Conservation (phyloP, 305 asterid species). For the Fraxinus baroniana region DNA sequence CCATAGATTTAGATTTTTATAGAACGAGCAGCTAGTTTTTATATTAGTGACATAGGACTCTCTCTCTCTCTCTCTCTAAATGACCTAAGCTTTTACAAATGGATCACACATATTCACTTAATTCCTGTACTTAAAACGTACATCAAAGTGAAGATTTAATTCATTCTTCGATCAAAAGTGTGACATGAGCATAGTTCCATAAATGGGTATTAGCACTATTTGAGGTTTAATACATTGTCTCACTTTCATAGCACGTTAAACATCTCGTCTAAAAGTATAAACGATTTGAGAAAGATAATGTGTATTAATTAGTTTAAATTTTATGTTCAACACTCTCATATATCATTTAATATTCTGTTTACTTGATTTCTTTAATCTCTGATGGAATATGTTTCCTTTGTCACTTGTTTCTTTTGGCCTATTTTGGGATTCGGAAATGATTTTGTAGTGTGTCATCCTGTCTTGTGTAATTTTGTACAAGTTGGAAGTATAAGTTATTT, state of each 20-base stretch:
- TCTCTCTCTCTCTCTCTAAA: not conserved
- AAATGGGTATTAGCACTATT: not conserved
- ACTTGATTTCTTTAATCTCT: conserved; percentile 21
- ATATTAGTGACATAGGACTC: not conserved
- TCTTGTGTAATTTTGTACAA: conserved; percentile 19
- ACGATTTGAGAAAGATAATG: not conserved
- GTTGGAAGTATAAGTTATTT: not conserved
- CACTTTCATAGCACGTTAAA: not conserved
- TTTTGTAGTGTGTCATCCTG: conserved; percentile 30
- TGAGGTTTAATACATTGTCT: not conserved
- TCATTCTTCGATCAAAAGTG: not conserved
- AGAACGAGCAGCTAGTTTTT: conserved; percentile 19
- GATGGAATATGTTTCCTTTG: conserved; percentile 23
- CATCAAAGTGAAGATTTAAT: not conserved
- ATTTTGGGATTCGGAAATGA: conserved; percentile 43
- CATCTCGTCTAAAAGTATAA: not conserved
- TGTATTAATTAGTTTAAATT: not conserved
- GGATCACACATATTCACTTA: not conserved
- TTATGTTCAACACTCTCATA: conserved; percentile 29
- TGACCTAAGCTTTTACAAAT: not conserved
- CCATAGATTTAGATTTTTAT: not conserved
- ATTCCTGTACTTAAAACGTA: not conserved
- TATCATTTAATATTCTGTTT: conserved; percentile 45
- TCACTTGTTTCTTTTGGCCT: conserved; percentile 27
- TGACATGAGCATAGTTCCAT: not conserved